Evolutionary conservation across 192 early-diverging fungal species (phyloP).

Genomic region (Lunasporangiospora selenospora): DNA sequence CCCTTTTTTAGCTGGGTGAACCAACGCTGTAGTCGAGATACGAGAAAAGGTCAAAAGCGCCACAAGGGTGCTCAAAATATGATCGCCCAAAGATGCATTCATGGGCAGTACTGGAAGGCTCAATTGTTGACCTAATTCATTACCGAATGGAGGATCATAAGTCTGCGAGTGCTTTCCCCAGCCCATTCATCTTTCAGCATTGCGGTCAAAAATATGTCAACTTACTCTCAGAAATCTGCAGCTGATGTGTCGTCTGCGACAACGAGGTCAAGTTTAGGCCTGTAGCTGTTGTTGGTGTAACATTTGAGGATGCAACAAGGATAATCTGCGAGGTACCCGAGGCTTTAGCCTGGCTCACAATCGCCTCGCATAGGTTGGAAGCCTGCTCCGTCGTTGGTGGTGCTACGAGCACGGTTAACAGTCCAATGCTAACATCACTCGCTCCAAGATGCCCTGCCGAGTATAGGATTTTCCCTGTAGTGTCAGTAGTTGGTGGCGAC

Average conservation of each 20-base stretch:
- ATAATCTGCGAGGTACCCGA: slow-evolving; percentile 20
- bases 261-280: no score
- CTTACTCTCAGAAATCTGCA: no score
- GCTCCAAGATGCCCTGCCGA: slow-evolving; percentile 1
- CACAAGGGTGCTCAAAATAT: slow-evolving; percentile 28
- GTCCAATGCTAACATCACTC: neutral
- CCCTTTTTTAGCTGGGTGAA: slow-evolving; percentile 38
- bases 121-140: neutral
- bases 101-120: slow-evolving; percentile 8
- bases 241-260: no score
- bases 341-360: slow-evolving; percentile 24
- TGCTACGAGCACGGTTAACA: slow-evolving; percentile 11
- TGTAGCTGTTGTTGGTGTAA: no score
- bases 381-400: slow-evolving; percentile 35
- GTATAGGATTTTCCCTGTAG: neutral
- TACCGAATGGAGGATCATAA: no score
- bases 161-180: no score
- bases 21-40: slow-evolving; percentile 20
- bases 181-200: no score
- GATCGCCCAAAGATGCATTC: slow-evolving; percentile 24
- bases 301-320: slow-evolving; percentile 26
- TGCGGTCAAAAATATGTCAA: no score
- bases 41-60: slow-evolving; percentile 15
- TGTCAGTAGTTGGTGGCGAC: no score
- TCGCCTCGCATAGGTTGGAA: slow-evolving; percentile 23